Percentiles rank a stretch among this genome's conserved stretches.
phyloP scores from a whole-genome alignment of 2,329 filamentous ascomycete species.

The Akanthomyces dipterigenus region DNA sequence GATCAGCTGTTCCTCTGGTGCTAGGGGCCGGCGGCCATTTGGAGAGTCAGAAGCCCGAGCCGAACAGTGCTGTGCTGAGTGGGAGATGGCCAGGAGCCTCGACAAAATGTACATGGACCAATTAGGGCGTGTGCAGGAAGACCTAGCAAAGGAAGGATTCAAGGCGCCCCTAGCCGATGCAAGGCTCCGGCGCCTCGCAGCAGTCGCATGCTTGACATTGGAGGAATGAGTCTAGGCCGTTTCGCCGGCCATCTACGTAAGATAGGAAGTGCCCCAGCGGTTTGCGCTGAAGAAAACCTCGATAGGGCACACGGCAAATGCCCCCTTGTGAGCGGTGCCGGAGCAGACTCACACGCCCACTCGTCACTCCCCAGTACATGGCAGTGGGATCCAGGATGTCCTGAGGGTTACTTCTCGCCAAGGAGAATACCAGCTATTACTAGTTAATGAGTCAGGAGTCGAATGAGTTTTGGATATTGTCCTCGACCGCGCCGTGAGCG shows the following conservation, averaged over 20 bases:
- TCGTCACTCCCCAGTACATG: neutral
- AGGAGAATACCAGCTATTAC: neutral
- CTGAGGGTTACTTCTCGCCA: neutral
- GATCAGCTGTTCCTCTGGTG: no score
- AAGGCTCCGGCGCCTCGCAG: neutral
- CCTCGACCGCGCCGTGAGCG: no score
- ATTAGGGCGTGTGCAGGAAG: neutral
- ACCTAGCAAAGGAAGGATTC: neutral
- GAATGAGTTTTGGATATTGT: no score
- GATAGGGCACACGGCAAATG: neutral
- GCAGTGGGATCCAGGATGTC: neutral
- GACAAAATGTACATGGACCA: no score
- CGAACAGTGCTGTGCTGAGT: neutral
- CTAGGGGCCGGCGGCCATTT: neutral
- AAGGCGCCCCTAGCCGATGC: neutral
- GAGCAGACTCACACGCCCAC: neutral
- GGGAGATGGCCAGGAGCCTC: no score
- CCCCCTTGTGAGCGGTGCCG: neutral
- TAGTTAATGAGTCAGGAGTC: no score
- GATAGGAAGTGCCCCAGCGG: no score
- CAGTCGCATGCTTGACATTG: no score
- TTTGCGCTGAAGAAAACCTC: no score
- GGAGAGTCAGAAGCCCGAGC: neutral
- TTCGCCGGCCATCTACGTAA: no score
- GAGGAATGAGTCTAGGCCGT: no score